Percentiles rank a stretch among this genome's conserved stretches.
Conservation (phyloP, 768 basidiomycete genomes). For the Suillus americanus region DNA sequence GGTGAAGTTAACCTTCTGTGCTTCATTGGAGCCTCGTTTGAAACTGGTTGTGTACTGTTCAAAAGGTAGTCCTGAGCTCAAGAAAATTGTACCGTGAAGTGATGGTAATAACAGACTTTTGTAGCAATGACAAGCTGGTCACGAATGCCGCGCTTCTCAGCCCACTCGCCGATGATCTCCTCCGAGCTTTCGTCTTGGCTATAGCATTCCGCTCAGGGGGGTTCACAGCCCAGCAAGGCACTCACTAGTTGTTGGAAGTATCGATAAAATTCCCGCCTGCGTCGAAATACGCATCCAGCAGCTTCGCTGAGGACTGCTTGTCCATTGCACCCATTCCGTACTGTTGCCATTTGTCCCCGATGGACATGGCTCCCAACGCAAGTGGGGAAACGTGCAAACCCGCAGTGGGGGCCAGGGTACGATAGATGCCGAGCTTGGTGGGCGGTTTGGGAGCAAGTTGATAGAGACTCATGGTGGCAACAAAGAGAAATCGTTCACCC, state of each 20-base stretch:
- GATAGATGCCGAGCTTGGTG: slow-evolving; percentile 38
- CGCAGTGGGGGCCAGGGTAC: slow-evolving; percentile 39
- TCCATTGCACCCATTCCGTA: slow-evolving; percentile 41
- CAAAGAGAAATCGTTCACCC: too few relatives aligned
- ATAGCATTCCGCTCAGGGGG: not conserved
- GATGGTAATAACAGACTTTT: slow-evolving; percentile 23
- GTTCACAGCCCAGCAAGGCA: not conserved
- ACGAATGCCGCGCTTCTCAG: slow-evolving; percentile 38
- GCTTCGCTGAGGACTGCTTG: slow-evolving; percentile 42
- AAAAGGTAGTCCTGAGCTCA: not conserved
- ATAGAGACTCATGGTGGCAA: not conserved
- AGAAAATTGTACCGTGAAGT: not conserved
- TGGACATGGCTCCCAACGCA: slow-evolving; percentile 47
- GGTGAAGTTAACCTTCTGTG: slow-evolving; percentile 38
- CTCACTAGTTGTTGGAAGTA: slow-evolving; percentile 47
- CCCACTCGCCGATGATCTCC: slow-evolving; percentile 50
- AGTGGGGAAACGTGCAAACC: slow-evolving; percentile 51
- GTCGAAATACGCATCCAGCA: slow-evolving; percentile 45
- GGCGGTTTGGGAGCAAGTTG: slow-evolving; percentile 24
- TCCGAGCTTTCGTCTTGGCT: slow-evolving; percentile 43
- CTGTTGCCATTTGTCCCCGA: slow-evolving; percentile 43
- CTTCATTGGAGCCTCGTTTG: slow-evolving; percentile 13
- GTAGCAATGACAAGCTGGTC: slow-evolving; percentile 48
- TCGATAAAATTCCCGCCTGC: slow-evolving; percentile 52
- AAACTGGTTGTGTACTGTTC: slow-evolving; percentile 24